A percentile compares a stretch with the other conserved stretches of the same genome.
Conservation (phyloP, 805 yeast genomes). For the Cyberlindnera xishuangbannaensis region DNA sequence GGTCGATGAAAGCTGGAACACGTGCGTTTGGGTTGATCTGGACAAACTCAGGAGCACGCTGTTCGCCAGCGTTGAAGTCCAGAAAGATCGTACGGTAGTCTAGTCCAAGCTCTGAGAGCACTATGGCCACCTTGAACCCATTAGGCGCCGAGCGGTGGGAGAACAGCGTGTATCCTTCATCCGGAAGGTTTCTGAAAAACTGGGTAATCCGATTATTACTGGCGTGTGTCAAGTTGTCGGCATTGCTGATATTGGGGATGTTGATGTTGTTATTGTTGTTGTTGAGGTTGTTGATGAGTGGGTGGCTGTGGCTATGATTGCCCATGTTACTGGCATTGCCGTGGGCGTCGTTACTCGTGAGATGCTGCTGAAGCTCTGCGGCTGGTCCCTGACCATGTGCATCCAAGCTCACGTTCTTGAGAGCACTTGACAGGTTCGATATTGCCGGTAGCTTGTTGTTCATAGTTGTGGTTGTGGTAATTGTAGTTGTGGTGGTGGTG, state of each 20-base stretch:
- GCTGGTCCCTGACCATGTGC: constrained; percentile 1
- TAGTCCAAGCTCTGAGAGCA: constrained; percentile 75
- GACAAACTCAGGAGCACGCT: constrained; percentile 88
- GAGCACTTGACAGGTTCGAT: constrained; percentile 37
- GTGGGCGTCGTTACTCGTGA: constrained; percentile 3
- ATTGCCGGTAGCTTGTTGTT: constrained; percentile 24
- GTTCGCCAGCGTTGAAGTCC: constrained; percentile 86
- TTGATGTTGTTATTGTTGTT: too few species aligned
- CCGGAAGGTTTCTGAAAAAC: constrained; percentile 72
- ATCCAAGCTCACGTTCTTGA: constrained; percentile 28
- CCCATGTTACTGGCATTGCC: constrained; percentile 12
- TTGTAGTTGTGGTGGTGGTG: too few species aligned
- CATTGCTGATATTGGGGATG: constrained; percentile 6
- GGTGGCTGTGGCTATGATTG: too few species aligned
- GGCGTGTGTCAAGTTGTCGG: constrained; percentile 28
- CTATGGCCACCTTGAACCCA: constrained; percentile 93
- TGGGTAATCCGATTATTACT: constrained; percentile 59
- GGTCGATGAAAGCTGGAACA: constrained; percentile 92
- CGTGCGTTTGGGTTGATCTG: constrained; percentile 94
- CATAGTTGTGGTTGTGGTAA: constrained; percentile 2
- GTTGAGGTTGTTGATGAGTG: too few species aligned
- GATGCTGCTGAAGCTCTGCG: too few species aligned
- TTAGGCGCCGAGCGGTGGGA: constrained; percentile 90
- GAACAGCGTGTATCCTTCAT: constrained; percentile 76
- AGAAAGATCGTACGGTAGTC: constrained; percentile 76